phyloP scores from a whole-genome alignment of 129 eudicot genomes.

The Lactuca sativa region DNA sequence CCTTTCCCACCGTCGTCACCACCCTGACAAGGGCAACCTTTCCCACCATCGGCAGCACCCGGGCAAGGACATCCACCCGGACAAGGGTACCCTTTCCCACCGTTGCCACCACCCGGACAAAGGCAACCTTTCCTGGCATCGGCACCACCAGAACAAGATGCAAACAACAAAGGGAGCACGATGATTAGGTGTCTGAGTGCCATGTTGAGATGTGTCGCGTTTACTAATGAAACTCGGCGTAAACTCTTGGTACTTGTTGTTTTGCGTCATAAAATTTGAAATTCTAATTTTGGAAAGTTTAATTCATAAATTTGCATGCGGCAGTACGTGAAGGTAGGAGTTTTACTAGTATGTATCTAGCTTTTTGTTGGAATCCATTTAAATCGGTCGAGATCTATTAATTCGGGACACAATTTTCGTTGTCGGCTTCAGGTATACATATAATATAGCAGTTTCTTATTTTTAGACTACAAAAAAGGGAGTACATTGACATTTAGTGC shows the following conservation, averaged over 20 bases:
- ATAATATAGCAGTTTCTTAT: too few relatives aligned
- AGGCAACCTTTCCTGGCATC: background rate
- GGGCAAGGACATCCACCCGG: background rate
- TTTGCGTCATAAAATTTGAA: background rate
- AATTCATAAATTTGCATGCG: background rate
- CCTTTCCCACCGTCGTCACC: background rate
- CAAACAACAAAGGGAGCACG: conserved; percentile 7
- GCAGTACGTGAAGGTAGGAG: conserved; percentile 14
- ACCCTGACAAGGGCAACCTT: too few relatives aligned
- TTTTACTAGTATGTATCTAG: background rate
- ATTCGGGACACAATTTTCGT: background rate
- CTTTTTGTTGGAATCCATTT: background rate
- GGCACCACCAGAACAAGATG: background rate
- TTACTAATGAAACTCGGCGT: background rate
- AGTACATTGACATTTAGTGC: too few relatives aligned
- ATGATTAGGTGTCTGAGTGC: conserved; percentile 11
- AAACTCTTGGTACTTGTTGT: conserved; percentile 1
- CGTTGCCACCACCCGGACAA: background rate
- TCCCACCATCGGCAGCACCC: background rate
- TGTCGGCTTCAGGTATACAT: too few relatives aligned
- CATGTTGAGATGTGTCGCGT: conserved; percentile 3
- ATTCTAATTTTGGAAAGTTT: conserved; percentile 3
- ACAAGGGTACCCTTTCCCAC: background rate
- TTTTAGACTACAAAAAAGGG: too few relatives aligned
- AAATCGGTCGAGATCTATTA: too few relatives aligned